Evolutionary conservation across 768 basidiomycete genomes (phyloP), one percentile per base, ranked within the genome.

Genomic region (Flagelloscypha sp.): DNA sequence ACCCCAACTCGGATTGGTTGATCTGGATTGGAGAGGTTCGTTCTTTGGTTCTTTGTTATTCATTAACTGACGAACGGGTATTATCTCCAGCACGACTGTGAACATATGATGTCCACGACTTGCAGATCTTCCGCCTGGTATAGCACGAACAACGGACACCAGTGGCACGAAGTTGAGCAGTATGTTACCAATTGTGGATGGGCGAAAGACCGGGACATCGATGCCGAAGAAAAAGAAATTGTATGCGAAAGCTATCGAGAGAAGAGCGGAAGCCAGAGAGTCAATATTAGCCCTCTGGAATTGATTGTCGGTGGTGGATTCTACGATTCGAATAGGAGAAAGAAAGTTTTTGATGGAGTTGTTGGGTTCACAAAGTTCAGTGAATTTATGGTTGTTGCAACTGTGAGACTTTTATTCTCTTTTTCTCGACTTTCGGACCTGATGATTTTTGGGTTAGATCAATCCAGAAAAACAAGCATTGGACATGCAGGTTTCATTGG

Each of bases 281-380:
- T 55, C 22, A 81, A 84, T 47, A 54, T 57, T 36, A 54, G 57
- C 0, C 76, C 84, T 11, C 50, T 97, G 35, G 73, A 93, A 54
- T 66, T 98, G 28, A 70, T 93, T 17, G 73, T 76, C 9, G 94
- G 95, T 0, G 55, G 66, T 8, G 66, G 78, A 37, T 97, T 76
- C 62, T 97, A 78, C 53, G n/a, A n/a, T n/a, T n/a, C n/a, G n/a
- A 44, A 44, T 30, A 75, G 69, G 43, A 83, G 77, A 65, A 76
- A 63, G 42, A 84, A 74, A 53, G 55, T 95, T 15, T 99, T 98
- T 49, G 75, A 87, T 30, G 66, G 77, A 27, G 80, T 99, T 36
- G 89, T 90, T 45, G 95, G 95, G 6, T 97, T 93, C 62, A 82
- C 95, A 1, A 93, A 90, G 61, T 99, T 99, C 58, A 88, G 88